phyloP scores from a whole-genome alignment of 139 green algal genomes.

The Micromonas commoda region DNA sequence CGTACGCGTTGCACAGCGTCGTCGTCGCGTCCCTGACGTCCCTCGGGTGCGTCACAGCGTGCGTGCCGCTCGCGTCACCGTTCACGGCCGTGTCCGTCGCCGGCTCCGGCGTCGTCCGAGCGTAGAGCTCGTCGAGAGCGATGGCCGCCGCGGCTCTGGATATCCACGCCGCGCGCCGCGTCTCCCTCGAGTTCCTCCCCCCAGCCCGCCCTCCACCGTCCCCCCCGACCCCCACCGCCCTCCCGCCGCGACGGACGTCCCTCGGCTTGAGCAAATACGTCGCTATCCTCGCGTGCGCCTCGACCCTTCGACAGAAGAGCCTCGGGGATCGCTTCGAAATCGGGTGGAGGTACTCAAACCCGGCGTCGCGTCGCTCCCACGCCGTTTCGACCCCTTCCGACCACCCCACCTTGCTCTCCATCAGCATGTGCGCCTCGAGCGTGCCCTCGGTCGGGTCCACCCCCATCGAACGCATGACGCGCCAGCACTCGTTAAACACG shows the following conservation, averaged over 20 bases:
- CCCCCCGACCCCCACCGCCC: no score
- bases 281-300: background rate
- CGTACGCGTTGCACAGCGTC: background rate
- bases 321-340: background rate
- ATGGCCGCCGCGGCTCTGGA: no score
- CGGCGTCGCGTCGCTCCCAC: background rate
- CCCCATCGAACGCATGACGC: background rate
- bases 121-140: no score
- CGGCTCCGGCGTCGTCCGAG: no score
- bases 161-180: no score
- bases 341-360: background rate
- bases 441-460: background rate
- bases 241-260: background rate
- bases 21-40: background rate
- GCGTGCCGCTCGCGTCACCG: no score
- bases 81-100: no score
- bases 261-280: background rate
- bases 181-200: no score
- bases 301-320: background rate
- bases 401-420: background rate
- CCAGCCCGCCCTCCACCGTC: no score
- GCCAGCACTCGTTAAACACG: background rate
- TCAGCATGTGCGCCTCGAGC: background rate
- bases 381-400: background rate
- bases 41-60: background rate